Evolutionary conservation across 2,329 filamentous ascomycete genomes (phyloP), one percentile per base, ranked within the genome.

Genomic region (Alternaria rosae): DNA sequence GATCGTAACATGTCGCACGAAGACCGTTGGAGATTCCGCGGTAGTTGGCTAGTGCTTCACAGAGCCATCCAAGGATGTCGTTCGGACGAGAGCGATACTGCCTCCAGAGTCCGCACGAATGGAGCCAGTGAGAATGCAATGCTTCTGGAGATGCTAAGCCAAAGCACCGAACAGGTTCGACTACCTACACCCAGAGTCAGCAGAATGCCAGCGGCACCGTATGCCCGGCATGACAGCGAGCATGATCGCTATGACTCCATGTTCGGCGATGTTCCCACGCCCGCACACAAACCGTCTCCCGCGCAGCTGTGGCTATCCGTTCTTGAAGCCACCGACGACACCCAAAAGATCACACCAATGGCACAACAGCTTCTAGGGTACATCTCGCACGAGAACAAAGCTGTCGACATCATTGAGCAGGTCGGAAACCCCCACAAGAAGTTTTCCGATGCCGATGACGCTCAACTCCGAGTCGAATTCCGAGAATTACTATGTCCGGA

Each of bases 11-110:
- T 67, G 35, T 48, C 64, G 6, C 41, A 64, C 2, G 25, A 67
- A 26, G 58, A 71, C 13, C 62, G 68, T 6, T 71, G 66, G 66
- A 44, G 45, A n/a, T 66, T 68, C 54, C 66, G 65, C 7, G 71
- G 70, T 26, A 64, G 67, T 44, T 66, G 62, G 57, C 54, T 75
- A 10, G 23, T 73, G 6, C 54, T 74, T 3, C 26, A 62, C 21
- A 64, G 62, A 44, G 64, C 65, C 1, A 54, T 67, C 21, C 59
- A 71, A 26, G 54, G 57, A 11, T 71, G 61, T 21, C 50, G 62
- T 1, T 69, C 62, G 2, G 69, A 73, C 17, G 56, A 67, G 8
- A 50, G 32, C 26, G 69, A 66, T 44, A 54, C 57, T n/a, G 60
- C 66, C 21, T 56, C 65, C 45, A 38, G 55, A 15, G 20, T 38